Base-by-base conservation (phyloP, 768 basidiomycete genomes). In the Lyophyllum shimeji region DNA sequence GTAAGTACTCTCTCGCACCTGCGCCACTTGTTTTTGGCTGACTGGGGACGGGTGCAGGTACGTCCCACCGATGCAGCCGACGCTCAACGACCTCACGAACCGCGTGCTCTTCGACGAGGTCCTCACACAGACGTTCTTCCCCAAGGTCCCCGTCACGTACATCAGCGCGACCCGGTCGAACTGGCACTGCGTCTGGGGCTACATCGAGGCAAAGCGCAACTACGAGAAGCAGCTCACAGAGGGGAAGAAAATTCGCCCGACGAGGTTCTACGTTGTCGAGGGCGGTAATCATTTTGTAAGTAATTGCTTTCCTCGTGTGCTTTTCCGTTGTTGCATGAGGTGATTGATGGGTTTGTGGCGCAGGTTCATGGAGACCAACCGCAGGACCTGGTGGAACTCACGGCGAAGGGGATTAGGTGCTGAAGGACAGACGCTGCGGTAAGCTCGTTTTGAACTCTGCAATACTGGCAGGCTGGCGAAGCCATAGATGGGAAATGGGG, bases 201-300 rank as follows among this genome's bases (percentile, higher is more conserved):
- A 50, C 25, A 57, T 64, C 6, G 51, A 59, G 40, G 60, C 62
- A 1, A 34, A 67, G 52, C 52, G 51, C 17, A 12, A 53, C 23
- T 62, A 69, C 44, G 29, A 66, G 20, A 65, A 71, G 46, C 42
- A 47, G 20, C 29, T 50, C 15, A 44, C 24, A 1, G 47, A 58
- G 2, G 68, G 67, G 0, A 55, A 64, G 31, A 60, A 63, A 39
- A 25, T 62, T 25, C 61, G 71, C 17, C 49, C 62, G 2, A 56
- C 67, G n/a, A 33, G 56, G 8, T 71, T 72, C 49, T 15, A 67
- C 11, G 44, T 59, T 1, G 53, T 72, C 18, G 57, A 66, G 18
- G 59, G 60, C 7, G 68, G 61, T 3, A 74, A 76, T 58, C 74
- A 76, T 53, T 72, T 75, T 51, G 74, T 76, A 50, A 55, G 74